These are phyloP conservation scores for Diddensiella transvaalensis DNA, from an alignment of 805 yeast species.

Conservation along the genomic window DNA sequence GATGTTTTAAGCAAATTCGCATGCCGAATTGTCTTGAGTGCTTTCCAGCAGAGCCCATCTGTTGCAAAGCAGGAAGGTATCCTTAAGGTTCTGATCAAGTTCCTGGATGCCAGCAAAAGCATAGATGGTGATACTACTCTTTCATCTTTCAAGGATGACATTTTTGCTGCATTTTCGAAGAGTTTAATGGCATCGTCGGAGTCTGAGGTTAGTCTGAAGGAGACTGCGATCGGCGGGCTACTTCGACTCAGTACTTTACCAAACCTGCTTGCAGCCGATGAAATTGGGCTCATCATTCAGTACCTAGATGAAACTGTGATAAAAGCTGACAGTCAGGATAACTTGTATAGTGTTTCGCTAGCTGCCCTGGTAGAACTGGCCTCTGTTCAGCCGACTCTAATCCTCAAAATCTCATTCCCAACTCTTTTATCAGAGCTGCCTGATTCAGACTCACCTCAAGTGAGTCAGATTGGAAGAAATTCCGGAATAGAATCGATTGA, in stretches of 20 bases:
- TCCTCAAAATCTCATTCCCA: slow-evolving; percentile 52
- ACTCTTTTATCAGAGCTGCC: slow-evolving; percentile 50
- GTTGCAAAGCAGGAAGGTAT: slow-evolving; percentile 56
- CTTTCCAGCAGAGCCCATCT: slow-evolving; percentile 29
- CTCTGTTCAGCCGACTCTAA: slow-evolving; percentile 35
- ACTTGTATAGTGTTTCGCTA: slow-evolving; percentile 45
- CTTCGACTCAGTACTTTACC: slow-evolving; percentile 50
- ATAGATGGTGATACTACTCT: slow-evolving; percentile 19
- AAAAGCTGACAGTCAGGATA: slow-evolving; percentile 46
- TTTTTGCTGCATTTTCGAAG: slow-evolving; percentile 64
- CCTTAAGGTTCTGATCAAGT: slow-evolving; percentile 57
- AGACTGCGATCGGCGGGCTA: slow-evolving; percentile 62
- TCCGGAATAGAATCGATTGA: slow-evolving; percentile 16
- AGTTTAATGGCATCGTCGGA: slow-evolving; percentile 64
- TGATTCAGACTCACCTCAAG: slow-evolving; percentile 21
- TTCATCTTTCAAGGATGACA: slow-evolving; percentile 52
- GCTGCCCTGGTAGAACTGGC: slow-evolving; percentile 52
- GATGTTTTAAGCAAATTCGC: slow-evolving; percentile 36
- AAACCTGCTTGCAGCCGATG: slow-evolving; percentile 49
- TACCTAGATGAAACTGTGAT: slow-evolving; percentile 59
- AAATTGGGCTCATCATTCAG: slow-evolving; percentile 58
- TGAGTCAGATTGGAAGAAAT: slow-evolving; percentile 7
- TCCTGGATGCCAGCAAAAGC: slow-evolving; percentile 45
- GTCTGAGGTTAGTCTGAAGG: slow-evolving; percentile 65
- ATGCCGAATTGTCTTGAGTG: slow-evolving; percentile 42